These are phyloP conservation scores for Ophiostoma triangulosporum DNA, from an alignment of 2,329 filamentous ascomycete species.

Conservation along the genomic window DNA sequence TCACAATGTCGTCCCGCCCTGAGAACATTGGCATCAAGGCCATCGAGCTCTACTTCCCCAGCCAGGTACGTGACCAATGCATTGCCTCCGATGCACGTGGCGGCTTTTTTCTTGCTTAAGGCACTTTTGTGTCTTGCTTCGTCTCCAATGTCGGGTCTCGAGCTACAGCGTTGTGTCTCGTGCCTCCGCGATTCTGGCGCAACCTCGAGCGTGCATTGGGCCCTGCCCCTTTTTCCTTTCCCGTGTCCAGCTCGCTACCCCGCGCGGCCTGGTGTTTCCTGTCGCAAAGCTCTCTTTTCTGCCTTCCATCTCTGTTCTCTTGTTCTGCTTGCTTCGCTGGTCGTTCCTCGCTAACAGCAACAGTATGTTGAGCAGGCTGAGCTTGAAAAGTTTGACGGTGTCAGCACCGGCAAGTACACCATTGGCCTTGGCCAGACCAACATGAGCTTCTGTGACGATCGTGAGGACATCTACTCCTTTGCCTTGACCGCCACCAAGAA, in stretches of 20 bases:
- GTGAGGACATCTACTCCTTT: constrained; percentile 84
- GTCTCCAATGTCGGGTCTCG: neutral
- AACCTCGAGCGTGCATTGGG: neutral
- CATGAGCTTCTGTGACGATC: constrained; percentile 86
- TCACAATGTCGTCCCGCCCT: constrained; percentile 59
- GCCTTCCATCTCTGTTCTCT: neutral
- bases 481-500: constrained; percentile 64
- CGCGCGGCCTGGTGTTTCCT: neutral
- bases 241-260: neutral
- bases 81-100: neutral
- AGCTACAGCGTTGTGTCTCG: neutral
- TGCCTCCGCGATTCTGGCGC: neutral
- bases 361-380: constrained; percentile 76
- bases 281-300: neutral
- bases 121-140: neutral
- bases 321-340: neutral
- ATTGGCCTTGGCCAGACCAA: constrained; percentile 83
- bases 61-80: constrained; percentile 48
- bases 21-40: constrained; percentile 87
- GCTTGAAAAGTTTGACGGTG: constrained; percentile 78
- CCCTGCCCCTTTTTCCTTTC: neutral
- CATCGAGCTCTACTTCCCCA: constrained; percentile 82
- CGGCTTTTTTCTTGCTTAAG: neutral
- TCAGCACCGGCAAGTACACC: constrained; percentile 72
- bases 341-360: neutral